A percentile compares a stretch with the other conserved stretches of the same genome.
These are phyloP conservation scores for Trametes meyenii DNA, from an alignment of 768 basidiomycete species.

Conservation along the genomic window DNA sequence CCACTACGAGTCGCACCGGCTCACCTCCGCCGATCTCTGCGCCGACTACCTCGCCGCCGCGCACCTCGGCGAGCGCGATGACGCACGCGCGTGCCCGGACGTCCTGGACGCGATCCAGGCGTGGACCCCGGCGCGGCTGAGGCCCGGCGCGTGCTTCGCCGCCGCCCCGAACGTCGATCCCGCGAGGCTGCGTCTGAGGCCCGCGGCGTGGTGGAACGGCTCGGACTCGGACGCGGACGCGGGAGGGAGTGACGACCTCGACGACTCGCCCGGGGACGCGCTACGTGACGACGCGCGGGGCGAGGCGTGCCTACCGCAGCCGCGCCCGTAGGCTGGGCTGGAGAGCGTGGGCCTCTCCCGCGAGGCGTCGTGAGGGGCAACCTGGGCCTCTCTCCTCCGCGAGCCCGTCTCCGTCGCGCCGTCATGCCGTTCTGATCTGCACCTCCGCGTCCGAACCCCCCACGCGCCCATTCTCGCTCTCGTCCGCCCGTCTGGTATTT, in stretches of 20 bases:
- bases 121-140: conserved; percentile 6
- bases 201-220: not conserved
- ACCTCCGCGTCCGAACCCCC: too few species aligned
- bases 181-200: conserved; percentile 1
- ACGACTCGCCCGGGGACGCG: not conserved
- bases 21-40: not conserved
- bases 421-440: too few species aligned
- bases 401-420: not conserved
- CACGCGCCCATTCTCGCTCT: too few species aligned
- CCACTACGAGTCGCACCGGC: not conserved
- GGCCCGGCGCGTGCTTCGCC: not conserved
- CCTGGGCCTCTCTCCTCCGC: not conserved
- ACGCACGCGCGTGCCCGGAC: not conserved
- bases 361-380: not conserved
- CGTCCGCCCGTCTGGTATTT: not conserved
- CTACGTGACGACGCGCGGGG: not conserved
- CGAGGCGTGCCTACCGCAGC: not conserved
- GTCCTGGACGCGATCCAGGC: conserved; percentile 1
- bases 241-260: too few species aligned
- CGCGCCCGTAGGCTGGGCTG: not conserved
- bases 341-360: not conserved
- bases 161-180: not conserved
- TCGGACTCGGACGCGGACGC: not conserved
- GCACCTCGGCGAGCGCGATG: not conserved
- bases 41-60: not conserved